A percentile compares a stretch with the other conserved stretches of the same genome.
These are phyloP conservation scores for Populus simonii DNA, from an alignment of 345 rosid genomes.

Conservation along the genomic window DNA sequence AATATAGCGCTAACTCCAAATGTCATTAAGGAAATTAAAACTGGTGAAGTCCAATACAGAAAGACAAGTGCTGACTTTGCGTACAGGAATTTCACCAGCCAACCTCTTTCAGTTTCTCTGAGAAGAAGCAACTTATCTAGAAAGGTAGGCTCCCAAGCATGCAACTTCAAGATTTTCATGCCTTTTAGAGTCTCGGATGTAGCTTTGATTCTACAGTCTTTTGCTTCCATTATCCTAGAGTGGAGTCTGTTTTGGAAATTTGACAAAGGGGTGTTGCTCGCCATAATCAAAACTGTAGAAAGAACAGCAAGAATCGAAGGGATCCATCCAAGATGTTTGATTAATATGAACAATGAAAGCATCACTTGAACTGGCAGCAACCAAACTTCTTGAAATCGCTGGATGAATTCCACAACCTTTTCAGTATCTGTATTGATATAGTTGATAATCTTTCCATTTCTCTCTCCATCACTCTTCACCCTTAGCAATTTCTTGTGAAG, in stretches of 20 bases:
- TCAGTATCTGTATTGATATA: slow-evolving; percentile 62
- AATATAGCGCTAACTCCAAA: slow-evolving; percentile 47
- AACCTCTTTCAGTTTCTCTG: slow-evolving; percentile 46
- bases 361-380: slow-evolving; percentile 58
- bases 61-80: slow-evolving; percentile 55
- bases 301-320: slow-evolving; percentile 53
- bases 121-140: slow-evolving; percentile 43
- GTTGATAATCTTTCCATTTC: slow-evolving; percentile 50
- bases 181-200: slow-evolving; percentile 59
- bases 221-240: slow-evolving; percentile 55
- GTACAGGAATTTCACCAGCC: slow-evolving; percentile 47
- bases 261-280: slow-evolving; percentile 59
- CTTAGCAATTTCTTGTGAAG: slow-evolving; percentile 53
- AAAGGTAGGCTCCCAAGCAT: slow-evolving; percentile 50
- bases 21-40: slow-evolving; percentile 50
- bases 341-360: slow-evolving; percentile 49
- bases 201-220: slow-evolving; percentile 37
- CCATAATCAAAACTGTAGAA: slow-evolving; percentile 55
- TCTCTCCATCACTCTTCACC: slow-evolving; percentile 35
- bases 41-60: slow-evolving; percentile 60
- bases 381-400: slow-evolving; percentile 63
- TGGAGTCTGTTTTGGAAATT: slow-evolving; percentile 53
- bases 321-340: slow-evolving; percentile 52
- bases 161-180: slow-evolving; percentile 51
- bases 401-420: slow-evolving; percentile 60